A percentile compares a stretch with the other conserved stretches of the same genome.
These are phyloP conservation scores for Canna indica DNA, from an alignment of 176 grass and related monocot genomes.

Conservation along the genomic window DNA sequence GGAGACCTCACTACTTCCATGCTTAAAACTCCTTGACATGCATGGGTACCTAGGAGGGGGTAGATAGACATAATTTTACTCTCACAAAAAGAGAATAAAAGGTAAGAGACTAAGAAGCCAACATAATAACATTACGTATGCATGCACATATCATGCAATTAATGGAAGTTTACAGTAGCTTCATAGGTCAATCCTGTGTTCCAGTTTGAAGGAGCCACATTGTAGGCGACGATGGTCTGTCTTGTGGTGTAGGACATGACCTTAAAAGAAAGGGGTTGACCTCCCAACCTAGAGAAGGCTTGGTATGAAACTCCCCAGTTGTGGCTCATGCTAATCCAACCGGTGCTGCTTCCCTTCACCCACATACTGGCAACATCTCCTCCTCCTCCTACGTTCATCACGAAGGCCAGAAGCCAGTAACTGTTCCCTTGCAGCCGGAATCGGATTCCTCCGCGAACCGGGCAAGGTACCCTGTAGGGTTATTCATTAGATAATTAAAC, in stretches of 20 bases:
- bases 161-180: slow-evolving; percentile 43
- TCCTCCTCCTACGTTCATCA: slow-evolving; percentile 44
- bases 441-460: slow-evolving; percentile 27
- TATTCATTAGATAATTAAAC: too few relatives aligned
- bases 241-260: slow-evolving; percentile 26
- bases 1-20: too few relatives aligned
- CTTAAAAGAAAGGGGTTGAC: slow-evolving; percentile 27
- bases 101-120: too few relatives aligned
- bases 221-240: slow-evolving; percentile 27
- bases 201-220: slow-evolving; percentile 44
- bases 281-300: slow-evolving; percentile 32
- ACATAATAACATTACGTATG: too few relatives aligned
- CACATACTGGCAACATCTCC: slow-evolving; percentile 33
- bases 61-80: too few relatives aligned
- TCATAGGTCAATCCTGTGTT: slow-evolving; percentile 40
- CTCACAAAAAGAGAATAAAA: too few relatives aligned
- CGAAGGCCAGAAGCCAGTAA: slow-evolving; percentile 50
- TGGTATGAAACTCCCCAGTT: slow-evolving; percentile 58
- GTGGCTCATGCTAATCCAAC: slow-evolving; percentile 24
- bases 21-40: too few relatives aligned
- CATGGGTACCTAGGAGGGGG: too few relatives aligned
- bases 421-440: slow-evolving; percentile 50
- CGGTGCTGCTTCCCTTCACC: slow-evolving; percentile 13
- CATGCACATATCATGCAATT: too few relatives aligned
- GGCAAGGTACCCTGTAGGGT: slow-evolving; percentile 71